Percentiles rank a stretch among this genome's conserved stretches.
Conservation (phyloP, 805 yeast species). For the Brettanomyces nanus region DNA sequence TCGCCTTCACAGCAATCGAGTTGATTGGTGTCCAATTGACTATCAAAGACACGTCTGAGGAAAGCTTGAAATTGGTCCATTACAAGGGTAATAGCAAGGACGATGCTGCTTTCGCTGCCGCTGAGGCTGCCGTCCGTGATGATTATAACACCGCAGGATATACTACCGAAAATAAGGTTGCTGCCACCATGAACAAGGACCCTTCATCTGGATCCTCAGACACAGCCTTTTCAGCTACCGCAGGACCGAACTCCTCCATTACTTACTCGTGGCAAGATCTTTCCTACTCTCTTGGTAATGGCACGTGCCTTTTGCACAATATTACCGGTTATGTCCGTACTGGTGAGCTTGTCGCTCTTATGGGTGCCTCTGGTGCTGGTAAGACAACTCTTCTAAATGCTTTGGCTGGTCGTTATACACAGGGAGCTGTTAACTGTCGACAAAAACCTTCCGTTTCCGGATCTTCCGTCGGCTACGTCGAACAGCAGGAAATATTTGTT, state of each 20-base stretch:
- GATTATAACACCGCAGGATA: background rate
- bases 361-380: slow-evolving; percentile 45
- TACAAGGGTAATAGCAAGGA: background rate
- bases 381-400: slow-evolving; percentile 42
- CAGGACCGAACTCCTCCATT: background rate
- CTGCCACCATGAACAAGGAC: background rate
- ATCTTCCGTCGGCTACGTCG: slow-evolving; percentile 43
- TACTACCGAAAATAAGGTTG: slow-evolving; percentile 8
- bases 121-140: background rate
- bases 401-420: slow-evolving; percentile 35
- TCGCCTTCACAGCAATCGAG: slow-evolving; percentile 15
- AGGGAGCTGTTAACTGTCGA: slow-evolving; percentile 38
- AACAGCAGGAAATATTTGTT: slow-evolving; percentile 43
- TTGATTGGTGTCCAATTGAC: slow-evolving; percentile 16
- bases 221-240: background rate
- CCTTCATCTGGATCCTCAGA: background rate
- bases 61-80: slow-evolving; percentile 3
- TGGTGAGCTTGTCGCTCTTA: slow-evolving; percentile 35
- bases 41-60: slow-evolving; percentile 9
- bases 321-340: slow-evolving; percentile 26
- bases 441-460: slow-evolving; percentile 22
- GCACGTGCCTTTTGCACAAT: slow-evolving; percentile 18
- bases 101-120: background rate
- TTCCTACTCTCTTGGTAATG: slow-evolving; percentile 17
- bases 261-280: slow-evolving; percentile 16